Conservation (phyloP, 257 asterid genomes). For the Primulina huaijiensis region DNA sequence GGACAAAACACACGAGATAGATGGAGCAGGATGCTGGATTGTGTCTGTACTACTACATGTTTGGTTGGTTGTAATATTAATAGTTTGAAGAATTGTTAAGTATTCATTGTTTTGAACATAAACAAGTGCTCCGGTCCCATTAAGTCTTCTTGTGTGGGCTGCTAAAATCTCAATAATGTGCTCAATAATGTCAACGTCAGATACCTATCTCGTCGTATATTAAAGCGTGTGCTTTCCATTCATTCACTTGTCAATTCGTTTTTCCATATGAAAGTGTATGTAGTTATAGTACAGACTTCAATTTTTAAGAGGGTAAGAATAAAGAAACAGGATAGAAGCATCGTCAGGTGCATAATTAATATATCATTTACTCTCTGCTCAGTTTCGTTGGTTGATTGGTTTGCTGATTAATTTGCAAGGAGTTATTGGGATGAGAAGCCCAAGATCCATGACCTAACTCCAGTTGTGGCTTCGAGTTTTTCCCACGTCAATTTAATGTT, state of each 20-base stretch:
- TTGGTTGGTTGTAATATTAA: slow-evolving; percentile 25
- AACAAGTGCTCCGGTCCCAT: slow-evolving; percentile 20
- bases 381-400: slow-evolving; percentile 16
- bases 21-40: slow-evolving; percentile 52
- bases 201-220: slow-evolving; percentile 32
- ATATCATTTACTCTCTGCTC: slow-evolving; percentile 19
- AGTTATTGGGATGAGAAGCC: too few species aligned
- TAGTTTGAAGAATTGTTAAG: slow-evolving; percentile 18
- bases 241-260: slow-evolving; percentile 5
- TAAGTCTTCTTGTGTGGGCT: slow-evolving; percentile 21
- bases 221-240: slow-evolving; percentile 8
- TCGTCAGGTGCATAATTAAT: slow-evolving; percentile 30
- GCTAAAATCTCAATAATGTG: slow-evolving; percentile 27
- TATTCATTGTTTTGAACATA: slow-evolving; percentile 13
- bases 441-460: too few species aligned
- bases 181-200: slow-evolving; percentile 27
- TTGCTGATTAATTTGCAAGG: neutral
- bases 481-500: too few species aligned
- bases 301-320: neutral
- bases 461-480: too few species aligned
- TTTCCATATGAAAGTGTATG: neutral
- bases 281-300: neutral
- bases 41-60: slow-evolving; percentile 34
- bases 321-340: slow-evolving; percentile 19
- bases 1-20: slow-evolving; percentile 38